These are phyloP conservation scores for Peribolospora baueri DNA, from an alignment of 768 basidiomycete genomes.

Conservation along the genomic window DNA sequence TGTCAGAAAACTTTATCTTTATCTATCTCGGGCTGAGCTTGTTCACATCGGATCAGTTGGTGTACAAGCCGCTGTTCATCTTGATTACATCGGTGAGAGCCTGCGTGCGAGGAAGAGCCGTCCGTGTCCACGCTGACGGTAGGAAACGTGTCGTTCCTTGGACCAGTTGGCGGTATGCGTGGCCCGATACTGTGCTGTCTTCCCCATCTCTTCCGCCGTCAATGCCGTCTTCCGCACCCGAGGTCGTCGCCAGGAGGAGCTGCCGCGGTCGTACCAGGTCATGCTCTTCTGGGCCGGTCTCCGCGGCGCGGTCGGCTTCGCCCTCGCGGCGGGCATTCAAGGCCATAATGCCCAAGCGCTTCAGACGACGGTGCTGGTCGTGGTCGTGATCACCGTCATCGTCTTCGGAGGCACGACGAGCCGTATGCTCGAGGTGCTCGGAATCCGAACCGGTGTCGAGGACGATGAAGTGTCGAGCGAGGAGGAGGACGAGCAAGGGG, in stretches of 20 bases:
- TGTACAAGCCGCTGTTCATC: slow-evolving; percentile 83
- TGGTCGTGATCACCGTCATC: slow-evolving; percentile 81
- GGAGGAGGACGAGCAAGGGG: slow-evolving; percentile 16
- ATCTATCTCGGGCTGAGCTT: slow-evolving; percentile 90
- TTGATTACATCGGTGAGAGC: slow-evolving; percentile 45
- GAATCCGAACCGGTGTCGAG: slow-evolving; percentile 81
- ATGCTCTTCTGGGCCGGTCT: slow-evolving; percentile 99
- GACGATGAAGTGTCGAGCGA: slow-evolving; percentile 32
- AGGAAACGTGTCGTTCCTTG: background rate
- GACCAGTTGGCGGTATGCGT: slow-evolving; percentile 54
- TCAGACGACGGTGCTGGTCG: slow-evolving; percentile 77
- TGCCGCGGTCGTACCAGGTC: slow-evolving; percentile 97
- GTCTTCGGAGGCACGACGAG: slow-evolving; percentile 93
- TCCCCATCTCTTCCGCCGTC: slow-evolving; percentile 81
- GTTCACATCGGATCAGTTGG: slow-evolving; percentile 70
- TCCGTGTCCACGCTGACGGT: background rate
- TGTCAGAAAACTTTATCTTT: slow-evolving; percentile 98
- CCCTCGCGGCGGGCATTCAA: slow-evolving; percentile 81
- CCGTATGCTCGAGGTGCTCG: slow-evolving; percentile 88
- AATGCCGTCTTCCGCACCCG: slow-evolving; percentile 73
- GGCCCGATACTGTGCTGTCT: slow-evolving; percentile 84
- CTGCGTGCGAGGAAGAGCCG: background rate
- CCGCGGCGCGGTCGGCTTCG: slow-evolving; percentile 89
- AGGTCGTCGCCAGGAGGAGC: slow-evolving; percentile 64
- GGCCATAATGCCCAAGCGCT: slow-evolving; percentile 80